Conservation (phyloP, 768 basidiomycete species). For the Suillus placidus region DNA sequence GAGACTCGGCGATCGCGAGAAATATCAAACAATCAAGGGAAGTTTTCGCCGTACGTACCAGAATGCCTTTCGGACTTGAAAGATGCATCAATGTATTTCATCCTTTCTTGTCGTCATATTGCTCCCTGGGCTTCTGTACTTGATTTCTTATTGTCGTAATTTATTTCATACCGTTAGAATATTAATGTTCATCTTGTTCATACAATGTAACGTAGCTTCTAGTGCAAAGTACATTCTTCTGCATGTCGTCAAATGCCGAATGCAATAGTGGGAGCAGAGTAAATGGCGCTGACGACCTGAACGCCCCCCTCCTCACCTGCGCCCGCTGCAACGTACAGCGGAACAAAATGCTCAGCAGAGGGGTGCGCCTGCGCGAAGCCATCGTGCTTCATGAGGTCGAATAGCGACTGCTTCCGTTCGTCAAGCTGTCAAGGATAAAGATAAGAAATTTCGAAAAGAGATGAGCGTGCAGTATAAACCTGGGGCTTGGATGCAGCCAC, state of each 20-base stretch:
- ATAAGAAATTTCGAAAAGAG: not conserved
- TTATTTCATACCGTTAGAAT: not conserved
- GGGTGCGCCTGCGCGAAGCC: slow-evolving; percentile 74
- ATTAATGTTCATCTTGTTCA: not conserved
- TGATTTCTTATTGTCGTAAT: not conserved
- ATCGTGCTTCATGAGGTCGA: slow-evolving; percentile 55
- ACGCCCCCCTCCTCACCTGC: slow-evolving; percentile 62
- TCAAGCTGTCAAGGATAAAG: slow-evolving; percentile 37
- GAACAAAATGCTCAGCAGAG: slow-evolving; percentile 80
- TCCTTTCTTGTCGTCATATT: not conserved
- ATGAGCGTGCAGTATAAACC: slow-evolving; percentile 38
- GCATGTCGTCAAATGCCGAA: slow-evolving; percentile 52
- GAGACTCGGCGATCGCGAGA: not conserved
- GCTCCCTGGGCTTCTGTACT: not conserved
- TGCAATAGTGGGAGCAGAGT: slow-evolving; percentile 65
- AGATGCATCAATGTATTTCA: not conserved
- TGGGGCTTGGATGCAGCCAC: slow-evolving; percentile 53
- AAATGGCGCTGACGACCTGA: slow-evolving; percentile 51
- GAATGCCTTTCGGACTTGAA: not conserved
- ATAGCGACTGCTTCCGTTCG: slow-evolving; percentile 58
- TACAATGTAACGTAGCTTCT: not conserved
- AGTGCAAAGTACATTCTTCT: slow-evolving; percentile 13
- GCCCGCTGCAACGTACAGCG: slow-evolving; percentile 75
- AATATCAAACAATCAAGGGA: not conserved
- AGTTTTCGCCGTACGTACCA: not conserved